Conservation (phyloP, 345 rosid species). For the Mangifera indica region DNA sequence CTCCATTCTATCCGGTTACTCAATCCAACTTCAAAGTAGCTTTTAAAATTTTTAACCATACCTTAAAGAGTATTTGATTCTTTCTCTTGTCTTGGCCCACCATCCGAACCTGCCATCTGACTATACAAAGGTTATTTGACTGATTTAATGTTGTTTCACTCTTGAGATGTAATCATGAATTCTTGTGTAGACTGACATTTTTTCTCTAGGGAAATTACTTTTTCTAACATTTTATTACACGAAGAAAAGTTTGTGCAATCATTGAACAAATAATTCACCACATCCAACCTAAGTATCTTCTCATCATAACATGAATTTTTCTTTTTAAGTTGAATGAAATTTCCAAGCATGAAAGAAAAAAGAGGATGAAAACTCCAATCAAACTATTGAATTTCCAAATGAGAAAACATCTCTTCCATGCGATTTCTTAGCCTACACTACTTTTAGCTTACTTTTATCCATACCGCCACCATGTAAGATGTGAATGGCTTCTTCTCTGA, state of each 20-base stretch:
- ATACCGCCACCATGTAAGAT: not conserved
- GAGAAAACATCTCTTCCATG: not conserved
- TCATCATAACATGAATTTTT: too few relatives aligned
- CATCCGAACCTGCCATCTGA: conserved; percentile 1
- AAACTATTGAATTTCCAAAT: too few relatives aligned
- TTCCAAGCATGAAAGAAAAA: too few relatives aligned
- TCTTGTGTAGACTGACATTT: not conserved
- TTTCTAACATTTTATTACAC: too few relatives aligned
- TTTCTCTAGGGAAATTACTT: not conserved
- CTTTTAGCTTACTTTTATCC: too few relatives aligned
- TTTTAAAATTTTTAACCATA: not conserved
- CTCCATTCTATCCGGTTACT: not conserved
- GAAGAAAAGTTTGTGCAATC: not conserved
- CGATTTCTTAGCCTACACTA: not conserved
- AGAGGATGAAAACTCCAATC: too few relatives aligned
- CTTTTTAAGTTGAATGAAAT: too few relatives aligned
- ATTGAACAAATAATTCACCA: not conserved
- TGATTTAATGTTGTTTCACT: not conserved
- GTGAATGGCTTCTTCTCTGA: not conserved
- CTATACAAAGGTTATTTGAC: not conserved
- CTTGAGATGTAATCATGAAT: not conserved
- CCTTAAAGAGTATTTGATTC: not conserved
- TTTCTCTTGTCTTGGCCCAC: not conserved
- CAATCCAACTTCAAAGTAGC: not conserved
- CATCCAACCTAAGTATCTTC: too few relatives aligned